Evolutionary conservation across 371 early-diverging fungal species (phyloP), one percentile per base, ranked within the genome.

Genomic region (Mucor racemosus): DNA sequence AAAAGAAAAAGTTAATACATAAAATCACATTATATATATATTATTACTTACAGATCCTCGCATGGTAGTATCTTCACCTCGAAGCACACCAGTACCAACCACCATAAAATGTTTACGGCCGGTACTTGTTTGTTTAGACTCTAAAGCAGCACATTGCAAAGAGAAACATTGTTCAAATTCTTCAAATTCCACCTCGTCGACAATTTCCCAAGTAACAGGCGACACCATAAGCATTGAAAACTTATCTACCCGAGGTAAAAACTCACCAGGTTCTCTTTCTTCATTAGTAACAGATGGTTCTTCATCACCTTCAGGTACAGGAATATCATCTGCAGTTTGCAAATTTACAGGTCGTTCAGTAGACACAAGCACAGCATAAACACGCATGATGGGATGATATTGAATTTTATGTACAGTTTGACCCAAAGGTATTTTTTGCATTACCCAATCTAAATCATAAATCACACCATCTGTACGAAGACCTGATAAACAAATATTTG

Each of bases 181-280:
- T 33, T 90, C 89, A 69, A 99, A 86, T 34, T 83, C 82, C 62
- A 88, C 85, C 71, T 79, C 79, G 74, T 98, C 98, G 1, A 97
- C 92, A 4, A 91, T 93, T 68, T 98, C 96, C 95, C 96, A 99
- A 6, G 97, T 96, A 4, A 94, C 90, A 1, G 98, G 97, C 1
- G 97, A 95, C 7, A 97, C 84, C 65, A 99, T 84, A 55, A 96
- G 91, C 61, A 99, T 71, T 1, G 86, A 84, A 71, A 85, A 95
- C 7, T 76, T 74, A 7, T 89, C 84, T 10, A 88, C 77, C 7
- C 73, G 68, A 0, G 97, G 95, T n/a, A 86, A 74, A 64, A 89
- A 88, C 21, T 85, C 84, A 14, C 75, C 80, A 39, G 75, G 59
- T 26, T 84, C 80, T 53, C 76, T 62, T 11, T 57, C 56, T 14